Conservation (phyloP, 2,329 filamentous ascomycete species). For the Ophiostoma tasmaniense region DNA sequence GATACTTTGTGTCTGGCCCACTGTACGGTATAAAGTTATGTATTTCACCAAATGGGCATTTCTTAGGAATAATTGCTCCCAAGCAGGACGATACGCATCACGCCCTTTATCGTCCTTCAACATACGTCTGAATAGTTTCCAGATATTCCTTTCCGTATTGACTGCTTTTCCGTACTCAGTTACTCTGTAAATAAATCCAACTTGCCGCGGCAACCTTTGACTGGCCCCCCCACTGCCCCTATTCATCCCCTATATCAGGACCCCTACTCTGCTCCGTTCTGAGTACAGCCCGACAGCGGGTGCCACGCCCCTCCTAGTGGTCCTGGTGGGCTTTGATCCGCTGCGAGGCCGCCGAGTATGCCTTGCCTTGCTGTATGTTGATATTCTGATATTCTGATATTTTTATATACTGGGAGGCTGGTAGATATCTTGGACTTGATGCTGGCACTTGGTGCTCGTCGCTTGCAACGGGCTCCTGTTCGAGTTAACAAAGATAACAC, state of each 20-base stretch:
- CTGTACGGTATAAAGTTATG: no score
- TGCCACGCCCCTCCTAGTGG: background rate
- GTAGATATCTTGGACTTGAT: background rate
- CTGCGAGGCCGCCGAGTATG: slow-evolving; percentile 1
- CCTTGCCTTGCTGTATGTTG: background rate
- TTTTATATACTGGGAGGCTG: no score
- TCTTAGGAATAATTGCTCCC: no score
- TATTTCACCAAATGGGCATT: no score
- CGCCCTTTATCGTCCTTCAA: no score
- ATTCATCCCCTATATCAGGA: background rate
- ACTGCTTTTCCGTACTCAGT: no score
- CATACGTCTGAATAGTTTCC: no score
- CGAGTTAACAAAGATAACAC: background rate
- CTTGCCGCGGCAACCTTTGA: background rate
- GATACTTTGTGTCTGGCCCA: no score
- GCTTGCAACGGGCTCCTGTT: background rate
- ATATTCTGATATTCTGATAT: background rate
- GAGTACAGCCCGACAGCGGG: background rate
- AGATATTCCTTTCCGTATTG: no score
- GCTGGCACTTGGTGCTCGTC: background rate
- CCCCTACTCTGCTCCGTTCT: background rate
- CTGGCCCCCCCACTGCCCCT: background rate
- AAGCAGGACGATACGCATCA: no score
- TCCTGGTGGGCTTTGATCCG: slow-evolving; percentile 1
- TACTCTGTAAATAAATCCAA: background rate